These are phyloP conservation scores for Penicilliopsis zonata DNA, from an alignment of 495 filamentous ascomycete genomes.

Conservation along the genomic window DNA sequence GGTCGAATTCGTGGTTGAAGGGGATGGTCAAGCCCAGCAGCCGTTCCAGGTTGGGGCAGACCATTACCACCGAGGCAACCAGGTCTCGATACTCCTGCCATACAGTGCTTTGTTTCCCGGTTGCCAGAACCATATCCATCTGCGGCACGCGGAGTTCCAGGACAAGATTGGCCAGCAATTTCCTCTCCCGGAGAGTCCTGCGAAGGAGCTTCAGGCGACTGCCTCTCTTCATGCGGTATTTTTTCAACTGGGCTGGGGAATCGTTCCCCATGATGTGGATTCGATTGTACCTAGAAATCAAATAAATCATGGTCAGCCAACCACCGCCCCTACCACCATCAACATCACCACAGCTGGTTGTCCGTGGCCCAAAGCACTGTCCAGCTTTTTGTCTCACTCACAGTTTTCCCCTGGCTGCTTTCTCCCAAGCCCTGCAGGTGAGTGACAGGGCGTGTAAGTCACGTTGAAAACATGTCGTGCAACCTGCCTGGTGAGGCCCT, in stretches of 20 bases:
- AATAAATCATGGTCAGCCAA: slow-evolving; percentile 6
- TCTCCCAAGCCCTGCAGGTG: slow-evolving; percentile 55
- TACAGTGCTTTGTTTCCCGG: slow-evolving; percentile 30
- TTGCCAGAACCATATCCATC: slow-evolving; percentile 36
- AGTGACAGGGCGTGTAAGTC: slow-evolving; percentile 58
- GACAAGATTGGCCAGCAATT: slow-evolving; percentile 60
- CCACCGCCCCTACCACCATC: not conserved
- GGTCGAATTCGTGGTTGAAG: slow-evolving; percentile 62
- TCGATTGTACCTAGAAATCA: slow-evolving; percentile 47
- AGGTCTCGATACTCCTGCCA: slow-evolving; percentile 55
- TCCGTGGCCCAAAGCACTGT: too few relatives aligned
- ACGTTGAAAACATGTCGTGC: slow-evolving; percentile 67
- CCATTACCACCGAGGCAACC: slow-evolving; percentile 72
- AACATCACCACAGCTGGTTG: too few relatives aligned
- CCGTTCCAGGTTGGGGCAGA: slow-evolving; percentile 73
- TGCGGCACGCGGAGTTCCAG: slow-evolving; percentile 63
- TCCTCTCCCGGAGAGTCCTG: slow-evolving; percentile 60
- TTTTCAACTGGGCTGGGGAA: slow-evolving; percentile 48
- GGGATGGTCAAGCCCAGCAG: slow-evolving; percentile 58
- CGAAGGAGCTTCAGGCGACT: slow-evolving; percentile 63
- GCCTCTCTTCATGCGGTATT: slow-evolving; percentile 53
- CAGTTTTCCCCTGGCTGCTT: slow-evolving; percentile 51
- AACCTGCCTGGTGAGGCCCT: slow-evolving; percentile 31
- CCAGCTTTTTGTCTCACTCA: slow-evolving; percentile 25
- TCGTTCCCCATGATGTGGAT: slow-evolving; percentile 61